Conservation (phyloP, 2,329 filamentous ascomycete genomes). For the Talaromyces verruculosus region DNA sequence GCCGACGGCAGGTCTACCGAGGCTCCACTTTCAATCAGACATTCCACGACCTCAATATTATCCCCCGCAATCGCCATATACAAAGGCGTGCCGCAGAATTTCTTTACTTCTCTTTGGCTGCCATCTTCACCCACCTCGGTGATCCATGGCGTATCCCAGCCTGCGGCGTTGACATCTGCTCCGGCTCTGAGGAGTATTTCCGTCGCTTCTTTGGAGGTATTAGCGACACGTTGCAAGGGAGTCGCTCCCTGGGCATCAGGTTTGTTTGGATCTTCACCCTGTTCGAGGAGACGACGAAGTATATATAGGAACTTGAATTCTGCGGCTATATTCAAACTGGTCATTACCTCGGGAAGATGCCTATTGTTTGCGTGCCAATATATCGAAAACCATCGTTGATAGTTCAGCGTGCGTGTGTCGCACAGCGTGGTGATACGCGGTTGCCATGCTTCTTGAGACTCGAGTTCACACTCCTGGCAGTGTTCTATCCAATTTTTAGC, state of each 20-base stretch:
- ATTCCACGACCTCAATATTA: neutral
- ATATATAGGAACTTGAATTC: neutral
- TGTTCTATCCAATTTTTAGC: constrained; percentile 3
- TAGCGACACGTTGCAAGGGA: neutral
- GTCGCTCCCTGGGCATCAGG: neutral
- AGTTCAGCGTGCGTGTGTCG: neutral
- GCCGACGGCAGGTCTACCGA: neutral
- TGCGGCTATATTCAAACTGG: neutral
- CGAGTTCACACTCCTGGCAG: neutral
- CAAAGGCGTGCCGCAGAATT: neutral
- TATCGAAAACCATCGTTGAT: constrained; percentile 5
- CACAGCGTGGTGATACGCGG: neutral
- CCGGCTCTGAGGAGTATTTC: constrained; percentile 1
- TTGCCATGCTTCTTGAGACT: constrained; percentile 7
- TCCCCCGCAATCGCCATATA: neutral
- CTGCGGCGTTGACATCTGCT: neutral
- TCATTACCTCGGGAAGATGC: neutral
- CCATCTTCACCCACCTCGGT: neutral
- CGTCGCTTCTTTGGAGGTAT: neutral
- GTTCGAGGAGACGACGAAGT: neutral
- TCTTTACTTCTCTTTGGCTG: neutral
- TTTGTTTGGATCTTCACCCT: constrained; percentile 4
- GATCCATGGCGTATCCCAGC: neutral
- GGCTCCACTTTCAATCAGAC: neutral
- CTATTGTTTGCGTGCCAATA: neutral